Evolutionary conservation across 2,329 filamentous ascomycete genomes (phyloP).

Genomic region (Septoria petroselini): DNA sequence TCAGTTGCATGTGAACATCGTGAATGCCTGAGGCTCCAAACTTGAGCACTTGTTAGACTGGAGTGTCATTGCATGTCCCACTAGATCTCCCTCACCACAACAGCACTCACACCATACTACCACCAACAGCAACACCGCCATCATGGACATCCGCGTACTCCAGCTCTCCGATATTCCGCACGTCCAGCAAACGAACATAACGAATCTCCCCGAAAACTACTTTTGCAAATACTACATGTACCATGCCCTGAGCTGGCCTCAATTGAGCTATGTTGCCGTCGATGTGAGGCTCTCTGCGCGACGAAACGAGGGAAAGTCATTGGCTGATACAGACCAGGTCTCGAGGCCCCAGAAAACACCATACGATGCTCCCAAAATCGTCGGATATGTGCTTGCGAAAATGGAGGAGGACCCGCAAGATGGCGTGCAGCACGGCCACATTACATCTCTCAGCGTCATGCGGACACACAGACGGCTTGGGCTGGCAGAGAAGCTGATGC

Average conservation of each 20-base stretch:
- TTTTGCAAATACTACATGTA: conserved; percentile 99
- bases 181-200: conserved; percentile 97
- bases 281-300: conserved; percentile 51
- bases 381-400: conserved; percentile 98
- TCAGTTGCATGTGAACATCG: no score
- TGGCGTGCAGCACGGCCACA: conserved; percentile 90
- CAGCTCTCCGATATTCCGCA: conserved; percentile 79
- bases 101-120: not conserved
- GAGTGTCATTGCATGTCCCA: not conserved
- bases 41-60: no score
- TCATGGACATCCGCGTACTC: conserved; percentile 88
- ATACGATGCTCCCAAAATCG: conserved; percentile 92
- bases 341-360: conserved; percentile 72
- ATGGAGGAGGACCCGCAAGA: conserved; percentile 98
- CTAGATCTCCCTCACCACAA: not conserved
- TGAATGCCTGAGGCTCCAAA: no score
- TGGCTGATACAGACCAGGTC: conserved; percentile 46
- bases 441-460: conserved; percentile 94
- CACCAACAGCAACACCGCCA: conserved; percentile 10
- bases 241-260: conserved; percentile 96
- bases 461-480: conserved; percentile 86
- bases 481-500: conserved; percentile 95
- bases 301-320: not conserved
- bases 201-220: conserved; percentile 99
- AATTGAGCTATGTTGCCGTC: conserved; percentile 93